These are phyloP conservation scores for Colletotrichum paranaense DNA, from an alignment of 2,329 filamentous ascomycete species.

Conservation along the genomic window DNA sequence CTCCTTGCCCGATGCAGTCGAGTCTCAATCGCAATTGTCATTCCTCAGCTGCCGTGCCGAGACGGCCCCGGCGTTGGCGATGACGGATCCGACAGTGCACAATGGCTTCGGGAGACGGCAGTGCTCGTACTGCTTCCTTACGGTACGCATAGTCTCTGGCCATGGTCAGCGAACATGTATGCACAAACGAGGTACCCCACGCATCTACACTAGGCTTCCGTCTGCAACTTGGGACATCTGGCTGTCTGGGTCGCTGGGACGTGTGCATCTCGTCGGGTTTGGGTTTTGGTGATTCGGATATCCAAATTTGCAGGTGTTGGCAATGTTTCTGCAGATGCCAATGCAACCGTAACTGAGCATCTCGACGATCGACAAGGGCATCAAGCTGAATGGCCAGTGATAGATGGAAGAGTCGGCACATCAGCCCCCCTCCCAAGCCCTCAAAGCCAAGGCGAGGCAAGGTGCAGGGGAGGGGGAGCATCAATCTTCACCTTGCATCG, in stretches of 20 bases:
- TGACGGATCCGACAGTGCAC: slow-evolving; percentile 8
- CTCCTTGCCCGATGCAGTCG: slow-evolving; percentile 1
- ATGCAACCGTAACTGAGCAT: slow-evolving; percentile 27
- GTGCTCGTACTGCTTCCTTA: neutral
- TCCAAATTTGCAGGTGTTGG: neutral
- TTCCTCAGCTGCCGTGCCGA: slow-evolving; percentile 14
- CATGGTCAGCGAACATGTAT: neutral
- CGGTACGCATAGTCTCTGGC: neutral
- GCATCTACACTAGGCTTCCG: neutral
- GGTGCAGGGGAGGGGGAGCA: slow-evolving; percentile 29
- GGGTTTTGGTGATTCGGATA: neutral
- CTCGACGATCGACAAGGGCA: slow-evolving; percentile 30
- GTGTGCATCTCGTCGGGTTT: neutral
- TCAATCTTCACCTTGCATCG: slow-evolving; percentile 28
- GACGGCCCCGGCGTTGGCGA: slow-evolving; percentile 5
- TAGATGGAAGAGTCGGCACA: slow-evolving; percentile 36
- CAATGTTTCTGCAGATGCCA: slow-evolving; percentile 27
- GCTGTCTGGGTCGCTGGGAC: neutral
- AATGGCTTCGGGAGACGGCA: neutral
- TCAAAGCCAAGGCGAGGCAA: slow-evolving; percentile 30
- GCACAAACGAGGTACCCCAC: slow-evolving; percentile 8
- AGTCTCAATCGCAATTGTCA: neutral
- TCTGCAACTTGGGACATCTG: slow-evolving; percentile 1
- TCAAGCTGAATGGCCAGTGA: slow-evolving; percentile 7
- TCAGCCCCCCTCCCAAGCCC: slow-evolving; percentile 31